phyloP scores from a whole-genome alignment of 352 stramenopile species.

The Aphanomyces stellatus region DNA sequence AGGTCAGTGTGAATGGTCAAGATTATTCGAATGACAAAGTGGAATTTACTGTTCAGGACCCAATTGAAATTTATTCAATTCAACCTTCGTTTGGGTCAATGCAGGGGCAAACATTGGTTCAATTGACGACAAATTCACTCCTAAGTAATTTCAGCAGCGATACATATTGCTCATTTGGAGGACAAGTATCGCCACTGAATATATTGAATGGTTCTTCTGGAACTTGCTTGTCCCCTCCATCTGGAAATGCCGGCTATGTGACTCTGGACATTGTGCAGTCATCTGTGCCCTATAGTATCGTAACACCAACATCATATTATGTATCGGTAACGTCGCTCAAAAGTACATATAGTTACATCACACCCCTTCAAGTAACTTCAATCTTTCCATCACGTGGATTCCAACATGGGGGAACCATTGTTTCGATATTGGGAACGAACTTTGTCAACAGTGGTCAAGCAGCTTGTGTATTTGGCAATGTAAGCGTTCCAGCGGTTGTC shows the following conservation, averaged over 20 bases:
- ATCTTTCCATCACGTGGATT: slow-evolving; percentile 34
- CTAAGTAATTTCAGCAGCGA: not conserved
- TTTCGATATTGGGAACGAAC: slow-evolving; percentile 28
- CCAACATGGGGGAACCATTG: slow-evolving; percentile 31
- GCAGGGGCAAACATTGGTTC: slow-evolving; percentile 34
- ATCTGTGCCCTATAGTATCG: not conserved
- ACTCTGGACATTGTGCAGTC: not conserved
- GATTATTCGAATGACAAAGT: slow-evolving; percentile 37
- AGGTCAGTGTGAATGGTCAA: slow-evolving; percentile 37
- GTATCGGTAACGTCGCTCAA: not conserved
- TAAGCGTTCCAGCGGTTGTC: not conserved
- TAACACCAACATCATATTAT: not conserved
- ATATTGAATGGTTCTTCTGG: not conserved
- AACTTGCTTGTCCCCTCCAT: not conserved
- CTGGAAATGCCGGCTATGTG: not conserved
- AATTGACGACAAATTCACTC: slow-evolving; percentile 18
- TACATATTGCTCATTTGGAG: slow-evolving; percentile 5
- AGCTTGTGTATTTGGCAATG: slow-evolving; percentile 31
- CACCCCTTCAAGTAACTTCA: slow-evolving; percentile 22
- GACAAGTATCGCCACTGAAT: not conserved
- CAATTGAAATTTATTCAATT: slow-evolving; percentile 29
- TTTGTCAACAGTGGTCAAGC: slow-evolving; percentile 23
- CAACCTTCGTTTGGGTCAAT: slow-evolving; percentile 34
- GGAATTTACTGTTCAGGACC: slow-evolving; percentile 34
- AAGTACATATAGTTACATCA: not conserved